Conservation (phyloP, 2,329 filamentous ascomycete species). For the Trichoderma sp. region DNA sequence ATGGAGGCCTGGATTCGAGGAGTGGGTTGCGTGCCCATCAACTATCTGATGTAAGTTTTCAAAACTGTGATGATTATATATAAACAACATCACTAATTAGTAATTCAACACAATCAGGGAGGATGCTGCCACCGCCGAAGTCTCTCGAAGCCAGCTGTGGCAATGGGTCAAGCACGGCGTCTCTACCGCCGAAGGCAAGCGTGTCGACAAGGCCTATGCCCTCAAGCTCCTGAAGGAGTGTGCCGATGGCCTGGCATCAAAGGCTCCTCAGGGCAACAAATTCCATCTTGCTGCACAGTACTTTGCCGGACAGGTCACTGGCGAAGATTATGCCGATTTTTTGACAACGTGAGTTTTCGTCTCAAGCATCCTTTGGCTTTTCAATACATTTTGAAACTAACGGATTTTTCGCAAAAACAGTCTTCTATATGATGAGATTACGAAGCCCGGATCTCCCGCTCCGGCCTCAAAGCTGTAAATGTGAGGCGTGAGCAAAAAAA, state of each 20-base stretch:
- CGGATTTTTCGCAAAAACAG: constrained; percentile 45
- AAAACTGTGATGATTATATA: not conserved
- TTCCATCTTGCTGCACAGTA: constrained; percentile 88
- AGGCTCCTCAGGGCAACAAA: constrained; percentile 86
- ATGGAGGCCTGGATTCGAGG: constrained; percentile 99
- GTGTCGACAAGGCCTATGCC: constrained; percentile 88
- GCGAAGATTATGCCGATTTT: constrained; percentile 97
- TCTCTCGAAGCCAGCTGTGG: constrained; percentile 92
- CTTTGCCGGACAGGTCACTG: constrained; percentile 89
- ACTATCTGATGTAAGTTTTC: constrained; percentile 78
- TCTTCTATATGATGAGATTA: constrained; percentile 86
- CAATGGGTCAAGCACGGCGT: constrained; percentile 82
- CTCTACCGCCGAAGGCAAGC: constrained; percentile 83
- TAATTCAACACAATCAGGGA: constrained; percentile 53
- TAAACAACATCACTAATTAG: constrained; percentile 12
- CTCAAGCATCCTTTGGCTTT: not conserved
- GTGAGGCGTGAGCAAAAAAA: too few species aligned
- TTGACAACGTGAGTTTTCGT: constrained; percentile 68
- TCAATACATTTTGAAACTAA: not conserved
- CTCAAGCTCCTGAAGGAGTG: constrained; percentile 85
- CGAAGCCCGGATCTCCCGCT: constrained; percentile 63
- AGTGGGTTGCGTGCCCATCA: constrained; percentile 94
- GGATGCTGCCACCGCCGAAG: constrained; percentile 95
- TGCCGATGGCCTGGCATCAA: constrained; percentile 70
- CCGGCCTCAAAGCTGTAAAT: constrained; percentile 64